These are phyloP conservation scores for Ramularia endophylla DNA, from an alignment of 2,329 filamentous ascomycete species.

Conservation along the genomic window DNA sequence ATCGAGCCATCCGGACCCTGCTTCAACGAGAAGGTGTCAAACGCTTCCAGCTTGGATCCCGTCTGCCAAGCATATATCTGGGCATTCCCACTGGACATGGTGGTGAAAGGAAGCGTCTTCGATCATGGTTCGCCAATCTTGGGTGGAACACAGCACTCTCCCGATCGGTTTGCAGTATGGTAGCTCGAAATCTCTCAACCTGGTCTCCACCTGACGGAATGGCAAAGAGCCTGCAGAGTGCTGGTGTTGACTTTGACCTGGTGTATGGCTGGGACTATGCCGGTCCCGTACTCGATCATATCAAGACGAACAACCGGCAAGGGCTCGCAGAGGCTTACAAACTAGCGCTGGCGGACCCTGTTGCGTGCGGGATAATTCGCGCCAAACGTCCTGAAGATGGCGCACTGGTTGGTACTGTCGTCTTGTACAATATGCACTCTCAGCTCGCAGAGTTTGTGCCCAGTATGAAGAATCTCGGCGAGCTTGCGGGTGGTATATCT, in stretches of 20 bases:
- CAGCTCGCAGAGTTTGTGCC: constrained; percentile 65
- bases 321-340: constrained; percentile 76
- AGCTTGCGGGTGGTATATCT: constrained; percentile 67
- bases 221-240: constrained; percentile 63
- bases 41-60: constrained; percentile 73
- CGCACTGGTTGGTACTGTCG: constrained; percentile 68
- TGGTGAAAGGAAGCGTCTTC: constrained; percentile 53
- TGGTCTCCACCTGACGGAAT: constrained; percentile 76
- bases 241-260: constrained; percentile 73
- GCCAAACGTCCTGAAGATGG: constrained; percentile 66
- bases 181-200: constrained; percentile 62
- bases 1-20: constrained; percentile 72
- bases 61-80: constrained; percentile 77
- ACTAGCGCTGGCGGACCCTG: constrained; percentile 63
- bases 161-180: constrained; percentile 62
- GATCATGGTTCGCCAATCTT: constrained; percentile 82
- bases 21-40: constrained; percentile 66
- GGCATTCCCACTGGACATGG: constrained; percentile 69
- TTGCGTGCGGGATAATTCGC: constrained; percentile 73
- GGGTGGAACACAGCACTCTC: constrained; percentile 75
- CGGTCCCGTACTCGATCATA: constrained; percentile 66
- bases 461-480: constrained; percentile 53
- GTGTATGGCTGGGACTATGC: constrained; percentile 75
- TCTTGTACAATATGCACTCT: constrained; percentile 68
- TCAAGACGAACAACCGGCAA: constrained; percentile 66